Conservation (phyloP, 768 basidiomycete genomes). For the Leccinum aurantiacum region DNA sequence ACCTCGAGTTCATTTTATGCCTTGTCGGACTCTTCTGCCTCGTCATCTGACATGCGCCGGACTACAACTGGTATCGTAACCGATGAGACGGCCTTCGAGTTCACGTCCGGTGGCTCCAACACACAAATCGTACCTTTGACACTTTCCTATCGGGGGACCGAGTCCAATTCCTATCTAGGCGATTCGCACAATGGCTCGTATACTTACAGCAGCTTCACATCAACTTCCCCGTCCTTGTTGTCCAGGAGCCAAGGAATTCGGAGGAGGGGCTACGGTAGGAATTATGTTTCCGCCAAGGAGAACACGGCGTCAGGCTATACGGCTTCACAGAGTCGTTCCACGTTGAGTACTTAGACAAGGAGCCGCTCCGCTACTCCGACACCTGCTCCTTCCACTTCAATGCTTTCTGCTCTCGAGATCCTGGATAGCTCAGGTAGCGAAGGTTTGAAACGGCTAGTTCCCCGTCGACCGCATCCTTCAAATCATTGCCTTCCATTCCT, state of each 20-base stretch:
- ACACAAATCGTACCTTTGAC: constrained; percentile 52
- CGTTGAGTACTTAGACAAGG: too few relatives aligned
- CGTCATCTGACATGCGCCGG: constrained; percentile 28
- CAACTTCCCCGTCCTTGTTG: constrained; percentile 54
- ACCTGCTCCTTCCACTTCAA: too few relatives aligned
- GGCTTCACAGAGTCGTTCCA: too few relatives aligned
- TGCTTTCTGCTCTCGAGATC: too few relatives aligned
- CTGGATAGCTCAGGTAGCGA: too few relatives aligned
- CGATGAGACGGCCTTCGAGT: constrained; percentile 39
- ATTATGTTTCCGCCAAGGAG: neutral
- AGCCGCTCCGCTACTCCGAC: too few relatives aligned
- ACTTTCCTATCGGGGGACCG: constrained; percentile 49
- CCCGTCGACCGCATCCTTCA: constrained; percentile 8
- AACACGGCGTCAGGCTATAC: too few relatives aligned
- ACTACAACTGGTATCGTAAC: constrained; percentile 36
- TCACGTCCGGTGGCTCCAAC: constrained; percentile 38
- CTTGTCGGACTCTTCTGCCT: constrained; percentile 31
- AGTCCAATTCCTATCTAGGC: constrained; percentile 57
- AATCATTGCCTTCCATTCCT: constrained; percentile 60
- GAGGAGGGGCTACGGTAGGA: constrained; percentile 45
- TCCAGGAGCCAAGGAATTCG: constrained; percentile 60
- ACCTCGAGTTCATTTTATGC: constrained; percentile 37
- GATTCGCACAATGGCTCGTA: constrained; percentile 48
- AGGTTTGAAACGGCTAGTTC: too few relatives aligned
- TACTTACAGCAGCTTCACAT: constrained; percentile 32